phyloP scores from a whole-genome alignment of 495 filamentous ascomycete genomes.

The Penicillium silybi region DNA sequence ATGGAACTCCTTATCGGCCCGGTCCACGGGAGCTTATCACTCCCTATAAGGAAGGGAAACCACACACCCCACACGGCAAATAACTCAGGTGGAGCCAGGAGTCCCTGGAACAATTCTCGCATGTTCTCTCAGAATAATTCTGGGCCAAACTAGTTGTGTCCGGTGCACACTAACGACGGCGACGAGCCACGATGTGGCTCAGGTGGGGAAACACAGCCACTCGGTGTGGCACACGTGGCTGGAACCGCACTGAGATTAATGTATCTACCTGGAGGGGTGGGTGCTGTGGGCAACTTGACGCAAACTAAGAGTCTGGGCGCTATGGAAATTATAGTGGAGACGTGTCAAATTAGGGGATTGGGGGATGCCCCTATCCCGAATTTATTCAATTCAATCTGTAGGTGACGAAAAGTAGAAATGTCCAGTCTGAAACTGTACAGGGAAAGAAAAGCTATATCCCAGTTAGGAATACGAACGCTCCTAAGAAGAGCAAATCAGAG shows the following conservation, averaged over 20 bases:
- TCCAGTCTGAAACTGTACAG: slow-evolving; percentile 3
- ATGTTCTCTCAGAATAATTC: not conserved
- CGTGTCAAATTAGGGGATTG: not conserved
- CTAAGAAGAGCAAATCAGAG: not conserved
- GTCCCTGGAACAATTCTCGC: not conserved
- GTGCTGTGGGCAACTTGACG: not conserved
- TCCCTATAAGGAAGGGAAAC: not conserved
- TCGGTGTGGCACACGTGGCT: slow-evolving; percentile 25
- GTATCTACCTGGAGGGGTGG: not conserved
- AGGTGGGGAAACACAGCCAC: slow-evolving; percentile 24
- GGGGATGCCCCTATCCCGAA: not conserved
- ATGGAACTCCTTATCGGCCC: not conserved
- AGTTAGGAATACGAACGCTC: too few relatives aligned
- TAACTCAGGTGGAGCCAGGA: not conserved
- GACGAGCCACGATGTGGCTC: slow-evolving; percentile 25
- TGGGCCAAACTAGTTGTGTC: not conserved
- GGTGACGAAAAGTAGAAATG: not conserved
- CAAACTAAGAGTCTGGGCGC: not conserved
- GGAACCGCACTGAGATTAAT: not conserved
- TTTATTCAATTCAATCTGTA: not conserved
- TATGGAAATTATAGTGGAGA: not conserved
- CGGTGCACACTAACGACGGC: slow-evolving; percentile 1
- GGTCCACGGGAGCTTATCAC: not conserved
- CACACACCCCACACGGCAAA: not conserved
- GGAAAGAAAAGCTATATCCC: not conserved